Evolutionary conservation across 148 eudicot genomes (phyloP), one percentile per base, ranked within the genome.

Genomic region (Silene conica): DNA sequence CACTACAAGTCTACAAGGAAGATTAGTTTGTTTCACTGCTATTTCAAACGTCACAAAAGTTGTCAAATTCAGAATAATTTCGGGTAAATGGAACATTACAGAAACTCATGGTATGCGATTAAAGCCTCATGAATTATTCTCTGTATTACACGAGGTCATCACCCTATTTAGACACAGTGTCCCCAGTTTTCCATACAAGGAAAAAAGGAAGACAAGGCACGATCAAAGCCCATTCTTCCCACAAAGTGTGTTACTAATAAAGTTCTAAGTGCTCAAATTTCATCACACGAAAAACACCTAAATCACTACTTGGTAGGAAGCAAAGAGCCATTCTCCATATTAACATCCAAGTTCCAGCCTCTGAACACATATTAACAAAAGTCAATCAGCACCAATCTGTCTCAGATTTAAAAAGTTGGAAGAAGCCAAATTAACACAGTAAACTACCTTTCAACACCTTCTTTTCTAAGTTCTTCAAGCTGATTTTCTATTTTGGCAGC

Each of bases 381-480:
- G 3, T 14, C 8, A 72, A 23, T 75, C 57, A 70, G 65, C 62
- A 70, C 25, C 59, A 71, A 50, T 74, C 38, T 63, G 38, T 31
- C 14, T 21, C 57, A 57, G 62, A 34, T n/a, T 26, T 16, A 3
- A 41, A 38, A 56, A 52, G 34, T 48, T 38, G 2, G 20, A 60
- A n/a, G 48, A 46, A 52, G 14, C 18, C 9, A 56, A 5, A n/a
- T 2, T 55, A 20, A 8, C 22, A 45, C 31, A 21, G 20, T 20
- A 71, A n/a, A 5, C 54, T 76, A 90, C 98, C 90, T 89, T 77
- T 89, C 89, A 60, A 72, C 70, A 80, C 96, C 92, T 83, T 91
- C 93, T 74, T 62, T 79, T 83, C 86, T 90, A 78, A 87, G 80
- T 73, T 78, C 87, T 73, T 84, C 84, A 18, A 88, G 83, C 18